Percentiles rank a stretch among this genome's conserved stretches.
Evolutionary conservation across 2,329 filamentous ascomycete genomes (phyloP).

Genomic region (Lachnellula hyalina): DNA sequence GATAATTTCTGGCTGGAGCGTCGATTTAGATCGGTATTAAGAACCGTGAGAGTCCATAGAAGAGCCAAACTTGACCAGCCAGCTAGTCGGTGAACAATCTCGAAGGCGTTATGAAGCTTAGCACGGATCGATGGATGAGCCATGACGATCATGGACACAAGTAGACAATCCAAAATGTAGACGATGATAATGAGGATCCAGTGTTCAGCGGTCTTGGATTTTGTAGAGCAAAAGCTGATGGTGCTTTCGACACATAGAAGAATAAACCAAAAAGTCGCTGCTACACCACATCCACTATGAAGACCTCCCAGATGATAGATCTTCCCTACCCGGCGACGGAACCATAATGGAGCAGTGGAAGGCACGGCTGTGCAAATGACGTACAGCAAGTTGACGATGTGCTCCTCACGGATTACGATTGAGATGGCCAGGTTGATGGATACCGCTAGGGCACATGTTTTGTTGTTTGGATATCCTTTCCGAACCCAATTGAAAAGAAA

Average conservation of each 20-base stretch:
- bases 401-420: constrained; percentile 48
- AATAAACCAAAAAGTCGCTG: constrained; percentile 44
- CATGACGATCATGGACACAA: constrained; percentile 54
- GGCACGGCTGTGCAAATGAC: constrained; percentile 41
- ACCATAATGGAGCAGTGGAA: constrained; percentile 39
- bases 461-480: too few species aligned
- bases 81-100: constrained; percentile 64
- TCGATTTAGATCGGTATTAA: constrained; percentile 43
- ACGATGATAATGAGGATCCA: constrained; percentile 42
- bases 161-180: constrained; percentile 52
- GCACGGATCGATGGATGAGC: constrained; percentile 60
- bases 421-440: constrained; percentile 34
- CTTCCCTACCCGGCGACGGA: constrained; percentile 43
- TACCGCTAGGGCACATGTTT: neutral
- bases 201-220: neutral
- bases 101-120: constrained; percentile 63
- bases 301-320: constrained; percentile 50
- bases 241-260: constrained; percentile 33
- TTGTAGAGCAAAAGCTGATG: constrained; percentile 14
- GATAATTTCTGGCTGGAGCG: constrained; percentile 25
- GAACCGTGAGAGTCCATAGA: constrained; percentile 59
- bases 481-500: too few species aligned
- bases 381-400: constrained; percentile 47
- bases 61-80: constrained; percentile 62
- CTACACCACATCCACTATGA: constrained; percentile 45